Evolutionary conservation across 2,329 filamentous ascomycete genomes (phyloP).

Genomic region (Dothiorella sarmentorum): DNA sequence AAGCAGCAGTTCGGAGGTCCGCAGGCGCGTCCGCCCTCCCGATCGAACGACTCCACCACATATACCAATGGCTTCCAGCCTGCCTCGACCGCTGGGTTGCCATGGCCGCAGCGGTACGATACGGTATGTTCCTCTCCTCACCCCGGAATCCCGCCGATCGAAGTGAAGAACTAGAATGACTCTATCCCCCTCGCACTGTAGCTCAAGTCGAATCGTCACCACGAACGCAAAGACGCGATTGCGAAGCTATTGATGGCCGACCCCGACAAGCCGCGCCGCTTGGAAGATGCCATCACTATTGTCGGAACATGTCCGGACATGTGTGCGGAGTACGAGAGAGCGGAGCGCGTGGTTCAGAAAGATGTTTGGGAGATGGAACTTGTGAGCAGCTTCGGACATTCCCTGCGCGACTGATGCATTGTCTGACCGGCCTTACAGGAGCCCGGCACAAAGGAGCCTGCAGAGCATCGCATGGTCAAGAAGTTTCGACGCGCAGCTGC

Average conservation of each 20-base stretch:
- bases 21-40: not conserved
- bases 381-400: slow-evolving; percentile 36
- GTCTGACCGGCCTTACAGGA: slow-evolving; percentile 32
- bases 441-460: slow-evolving; percentile 38
- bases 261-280: slow-evolving; percentile 57
- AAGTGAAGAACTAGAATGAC: slow-evolving; percentile 17
- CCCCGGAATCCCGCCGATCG: not conserved
- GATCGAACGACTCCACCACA: not conserved
- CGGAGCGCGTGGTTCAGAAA: slow-evolving; percentile 59
- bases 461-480: slow-evolving; percentile 59
- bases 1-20: slow-evolving; percentile 5
- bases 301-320: slow-evolving; percentile 61
- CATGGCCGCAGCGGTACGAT: slow-evolving; percentile 13
- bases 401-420: not conserved
- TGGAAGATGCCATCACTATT: slow-evolving; percentile 59
- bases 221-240: slow-evolving; percentile 41
- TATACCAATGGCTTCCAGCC: not conserved
- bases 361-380: slow-evolving; percentile 60
- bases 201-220: slow-evolving; percentile 21
- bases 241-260: slow-evolving; percentile 54
- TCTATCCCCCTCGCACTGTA: slow-evolving; percentile 9
- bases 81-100: not conserved
- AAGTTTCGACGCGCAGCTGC: slow-evolving; percentile 61
- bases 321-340: slow-evolving; percentile 62
- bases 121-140: slow-evolving; percentile 14